Conservation (phyloP, 1,284 basidiomycete species). For the Puccinia horiana region DNA sequence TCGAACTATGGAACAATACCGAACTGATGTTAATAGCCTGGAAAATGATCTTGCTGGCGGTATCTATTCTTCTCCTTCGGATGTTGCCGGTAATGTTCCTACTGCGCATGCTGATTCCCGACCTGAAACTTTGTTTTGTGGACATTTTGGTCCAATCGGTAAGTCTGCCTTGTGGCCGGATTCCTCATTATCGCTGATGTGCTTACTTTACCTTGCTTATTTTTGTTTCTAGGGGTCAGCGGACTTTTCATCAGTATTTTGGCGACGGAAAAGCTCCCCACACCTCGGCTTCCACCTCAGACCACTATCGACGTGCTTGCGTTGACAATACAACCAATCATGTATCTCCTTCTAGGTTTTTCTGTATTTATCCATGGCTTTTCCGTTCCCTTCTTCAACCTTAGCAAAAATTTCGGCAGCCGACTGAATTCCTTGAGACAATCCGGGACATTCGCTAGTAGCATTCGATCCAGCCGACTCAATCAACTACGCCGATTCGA, state of each 20-base stretch:
- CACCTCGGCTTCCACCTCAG: constrained; percentile 64
- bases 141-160: constrained; percentile 72
- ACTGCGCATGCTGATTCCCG: constrained; percentile 84
- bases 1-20: constrained; percentile 71
- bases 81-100: constrained; percentile 78
- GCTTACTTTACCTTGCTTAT: neutral
- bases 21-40: constrained; percentile 72
- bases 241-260: constrained; percentile 85
- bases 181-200: neutral
- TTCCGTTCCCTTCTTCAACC: constrained; percentile 87
- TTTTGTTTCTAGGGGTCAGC: constrained; percentile 54
- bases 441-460: constrained; percentile 64
- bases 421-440: constrained; percentile 83
- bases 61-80: constrained; percentile 75
- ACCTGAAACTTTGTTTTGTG: constrained; percentile 82
- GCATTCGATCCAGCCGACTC: constrained; percentile 33
- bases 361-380: constrained; percentile 77
- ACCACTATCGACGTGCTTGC: constrained; percentile 70
- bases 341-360: constrained; percentile 84
- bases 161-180: neutral
- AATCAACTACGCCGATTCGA: constrained; percentile 24
- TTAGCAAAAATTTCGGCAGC: constrained; percentile 81
- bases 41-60: constrained; percentile 78
- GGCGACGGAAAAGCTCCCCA: constrained; percentile 71
- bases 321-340: constrained; percentile 79